Evolutionary conservation across 768 basidiomycete species (phyloP).

Genomic region (Boletus subparvulus): DNA sequence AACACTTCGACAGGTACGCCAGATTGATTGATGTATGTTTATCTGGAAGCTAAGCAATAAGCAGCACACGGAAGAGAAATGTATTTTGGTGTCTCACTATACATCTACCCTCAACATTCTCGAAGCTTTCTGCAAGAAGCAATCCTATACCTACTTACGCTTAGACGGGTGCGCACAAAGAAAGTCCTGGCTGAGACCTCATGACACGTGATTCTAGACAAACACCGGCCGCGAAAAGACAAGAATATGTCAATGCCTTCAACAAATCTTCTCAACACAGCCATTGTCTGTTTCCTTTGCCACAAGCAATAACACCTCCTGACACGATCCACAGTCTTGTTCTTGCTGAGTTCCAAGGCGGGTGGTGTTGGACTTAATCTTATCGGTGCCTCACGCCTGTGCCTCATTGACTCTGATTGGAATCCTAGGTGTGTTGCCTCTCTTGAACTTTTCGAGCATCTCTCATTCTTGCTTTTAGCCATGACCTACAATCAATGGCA

Average conservation of each 20-base stretch:
- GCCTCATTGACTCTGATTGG: conserved; percentile 91
- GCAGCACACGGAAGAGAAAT: conserved; percentile 87
- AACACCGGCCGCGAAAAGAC: conserved; percentile 73
- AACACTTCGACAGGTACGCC: conserved; percentile 53
- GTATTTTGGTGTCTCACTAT: conserved; percentile 94
- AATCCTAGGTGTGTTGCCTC: conserved; percentile 67
- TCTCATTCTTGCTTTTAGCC: conserved; percentile 41
- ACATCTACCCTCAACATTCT: conserved; percentile 92
- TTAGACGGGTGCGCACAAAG: conserved; percentile 69
- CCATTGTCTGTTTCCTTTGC: conserved; percentile 51
- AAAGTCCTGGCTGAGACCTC: not conserved
- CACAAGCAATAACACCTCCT: not conserved
- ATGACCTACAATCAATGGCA: conserved; percentile 96
- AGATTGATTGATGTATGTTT: not conserved
- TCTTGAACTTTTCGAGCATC: not conserved
- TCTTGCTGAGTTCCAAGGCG: conserved; percentile 91
- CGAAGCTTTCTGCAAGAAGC: conserved; percentile 79
- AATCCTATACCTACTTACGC: conserved; percentile 74
- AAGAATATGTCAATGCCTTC: conserved; percentile 86
- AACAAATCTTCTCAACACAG: conserved; percentile 72
- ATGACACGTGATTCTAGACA: conserved; percentile 44
- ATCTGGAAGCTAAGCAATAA: conserved; percentile 1
- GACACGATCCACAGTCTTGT: conserved; percentile 58
- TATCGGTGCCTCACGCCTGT: conserved; percentile 85
- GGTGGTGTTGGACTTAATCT: conserved; percentile 94